Evolutionary conservation across 306 rosid genomes (phyloP).

Genomic region (Albizia julibrissin): DNA sequence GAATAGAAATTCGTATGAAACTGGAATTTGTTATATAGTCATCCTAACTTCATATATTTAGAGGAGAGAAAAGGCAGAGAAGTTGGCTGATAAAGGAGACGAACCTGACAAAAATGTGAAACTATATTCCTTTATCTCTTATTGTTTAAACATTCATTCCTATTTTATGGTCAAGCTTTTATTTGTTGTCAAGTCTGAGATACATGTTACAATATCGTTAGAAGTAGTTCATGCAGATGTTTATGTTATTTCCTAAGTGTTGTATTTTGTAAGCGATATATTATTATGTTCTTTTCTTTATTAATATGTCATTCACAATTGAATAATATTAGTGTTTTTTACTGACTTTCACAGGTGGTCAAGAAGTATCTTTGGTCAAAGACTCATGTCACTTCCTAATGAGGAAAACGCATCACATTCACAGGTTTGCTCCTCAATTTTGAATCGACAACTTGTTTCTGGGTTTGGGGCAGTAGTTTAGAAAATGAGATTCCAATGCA

Average conservation of each 20-base stretch:
- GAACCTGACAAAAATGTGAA: background rate
- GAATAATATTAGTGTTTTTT: constrained; percentile 21
- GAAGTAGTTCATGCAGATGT: constrained; percentile 4
- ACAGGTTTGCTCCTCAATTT: constrained; percentile 58
- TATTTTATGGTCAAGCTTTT: constrained; percentile 2
- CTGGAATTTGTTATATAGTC: constrained; percentile 14
- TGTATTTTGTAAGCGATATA: background rate
- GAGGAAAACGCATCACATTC: constrained; percentile 59
- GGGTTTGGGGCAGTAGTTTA: constrained; percentile 1
- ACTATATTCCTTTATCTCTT: background rate
- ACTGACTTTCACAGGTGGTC: constrained; percentile 31
- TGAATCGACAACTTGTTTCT: background rate
- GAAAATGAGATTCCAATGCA: constrained; percentile 19
- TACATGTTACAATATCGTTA: constrained; percentile 4
- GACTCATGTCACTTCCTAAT: constrained; percentile 58
- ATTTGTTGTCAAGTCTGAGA: background rate
- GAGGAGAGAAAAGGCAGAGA: background rate
- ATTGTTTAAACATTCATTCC: background rate
- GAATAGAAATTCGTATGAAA: constrained; percentile 13
- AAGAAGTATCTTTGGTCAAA: constrained; percentile 31
- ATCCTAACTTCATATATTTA: background rate
- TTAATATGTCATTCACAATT: constrained; percentile 3
- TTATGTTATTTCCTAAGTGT: background rate
- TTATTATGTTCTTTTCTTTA: constrained; percentile 13
- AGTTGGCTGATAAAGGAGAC: constrained; percentile 4